Evolutionary conservation across 177 flowering plant genomes (phyloP).

Genomic region (Vitis hybrid): DNA sequence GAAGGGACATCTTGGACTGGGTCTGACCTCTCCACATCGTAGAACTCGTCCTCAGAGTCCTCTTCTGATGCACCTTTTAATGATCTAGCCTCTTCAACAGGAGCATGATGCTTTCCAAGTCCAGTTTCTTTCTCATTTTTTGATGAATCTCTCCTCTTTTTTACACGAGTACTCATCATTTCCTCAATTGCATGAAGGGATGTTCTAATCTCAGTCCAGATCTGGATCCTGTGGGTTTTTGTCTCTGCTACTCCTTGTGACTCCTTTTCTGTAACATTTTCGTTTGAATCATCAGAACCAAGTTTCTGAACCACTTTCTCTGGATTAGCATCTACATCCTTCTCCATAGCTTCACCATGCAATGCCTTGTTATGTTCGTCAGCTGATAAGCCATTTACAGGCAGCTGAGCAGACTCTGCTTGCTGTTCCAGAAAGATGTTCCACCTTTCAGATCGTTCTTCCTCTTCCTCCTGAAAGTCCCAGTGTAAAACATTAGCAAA

Average conservation of each 20-base stretch:
- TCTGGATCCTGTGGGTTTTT: slow-evolving; percentile 41
- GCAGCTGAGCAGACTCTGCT: slow-evolving; percentile 48
- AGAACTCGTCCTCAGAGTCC: slow-evolving; percentile 93
- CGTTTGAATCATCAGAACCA: slow-evolving; percentile 21
- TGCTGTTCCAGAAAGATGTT: slow-evolving; percentile 63
- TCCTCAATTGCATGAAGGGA: slow-evolving; percentile 79
- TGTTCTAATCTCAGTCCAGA: slow-evolving; percentile 81
- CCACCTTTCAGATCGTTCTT: slow-evolving; percentile 96
- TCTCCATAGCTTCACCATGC: slow-evolving; percentile 22
- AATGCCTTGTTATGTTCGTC: slow-evolving; percentile 25
- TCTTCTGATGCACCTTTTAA: slow-evolving; percentile 66
- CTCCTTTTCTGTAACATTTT: slow-evolving; percentile 34
- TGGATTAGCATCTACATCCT: slow-evolving; percentile 21
- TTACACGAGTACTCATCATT: slow-evolving; percentile 83
- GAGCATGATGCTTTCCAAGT: slow-evolving; percentile 32
- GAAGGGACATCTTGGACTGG: slow-evolving; percentile 55
- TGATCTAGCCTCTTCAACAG: slow-evolving; percentile 52
- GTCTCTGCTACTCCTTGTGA: slow-evolving; percentile 20
- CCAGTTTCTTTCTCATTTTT: slow-evolving; percentile 35
- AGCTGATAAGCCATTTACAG: slow-evolving; percentile 33
- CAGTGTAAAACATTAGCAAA: no score
- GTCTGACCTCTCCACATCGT: slow-evolving; percentile 86
- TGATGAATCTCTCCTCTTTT: slow-evolving; percentile 36
- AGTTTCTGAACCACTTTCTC: slow-evolving; percentile 25
- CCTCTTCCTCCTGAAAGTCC: slow-evolving; percentile 84